These are phyloP conservation scores for Suillus weaverae DNA, from an alignment of 768 basidiomycete genomes.

Conservation along the genomic window DNA sequence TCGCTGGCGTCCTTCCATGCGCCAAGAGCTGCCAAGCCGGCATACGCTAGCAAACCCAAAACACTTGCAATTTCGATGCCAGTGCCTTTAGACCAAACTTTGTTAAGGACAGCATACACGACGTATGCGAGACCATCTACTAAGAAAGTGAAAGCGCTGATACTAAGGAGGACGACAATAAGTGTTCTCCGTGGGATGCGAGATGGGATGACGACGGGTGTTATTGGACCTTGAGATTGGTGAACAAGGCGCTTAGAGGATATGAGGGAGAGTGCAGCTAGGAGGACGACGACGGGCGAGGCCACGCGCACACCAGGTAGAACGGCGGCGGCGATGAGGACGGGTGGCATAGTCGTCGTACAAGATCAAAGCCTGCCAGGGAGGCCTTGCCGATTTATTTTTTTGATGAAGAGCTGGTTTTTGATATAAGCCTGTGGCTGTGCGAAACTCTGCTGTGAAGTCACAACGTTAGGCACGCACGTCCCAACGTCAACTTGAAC, in stretches of 20 bases:
- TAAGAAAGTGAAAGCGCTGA: slow-evolving; percentile 72
- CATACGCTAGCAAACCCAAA: slow-evolving; percentile 67
- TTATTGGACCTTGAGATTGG: slow-evolving; percentile 59
- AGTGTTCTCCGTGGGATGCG: slow-evolving; percentile 72
- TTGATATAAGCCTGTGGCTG: slow-evolving; percentile 3
- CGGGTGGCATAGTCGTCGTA: background rate
- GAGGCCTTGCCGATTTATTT: background rate
- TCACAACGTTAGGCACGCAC: background rate
- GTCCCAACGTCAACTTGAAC: background rate
- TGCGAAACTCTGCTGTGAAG: background rate
- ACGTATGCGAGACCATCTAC: slow-evolving; percentile 77
- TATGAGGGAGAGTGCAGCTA: slow-evolving; percentile 62
- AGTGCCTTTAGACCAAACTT: slow-evolving; percentile 61
- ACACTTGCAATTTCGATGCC: slow-evolving; percentile 70
- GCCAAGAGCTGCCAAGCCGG: slow-evolving; percentile 72
- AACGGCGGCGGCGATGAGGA: slow-evolving; percentile 27
- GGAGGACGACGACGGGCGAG: slow-evolving; percentile 65
- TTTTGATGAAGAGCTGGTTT: background rate
- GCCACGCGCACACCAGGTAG: slow-evolving; percentile 61
- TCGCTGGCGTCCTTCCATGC: slow-evolving; percentile 79
- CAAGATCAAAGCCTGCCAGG: background rate
- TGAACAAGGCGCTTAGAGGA: slow-evolving; percentile 47
- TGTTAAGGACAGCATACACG: slow-evolving; percentile 59
- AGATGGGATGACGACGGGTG: slow-evolving; percentile 71
- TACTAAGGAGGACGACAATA: slow-evolving; percentile 70